Evolutionary conservation across 345 rosid species (phyloP), one percentile per base, ranked within the genome.

Genomic region (Salix caprea): DNA sequence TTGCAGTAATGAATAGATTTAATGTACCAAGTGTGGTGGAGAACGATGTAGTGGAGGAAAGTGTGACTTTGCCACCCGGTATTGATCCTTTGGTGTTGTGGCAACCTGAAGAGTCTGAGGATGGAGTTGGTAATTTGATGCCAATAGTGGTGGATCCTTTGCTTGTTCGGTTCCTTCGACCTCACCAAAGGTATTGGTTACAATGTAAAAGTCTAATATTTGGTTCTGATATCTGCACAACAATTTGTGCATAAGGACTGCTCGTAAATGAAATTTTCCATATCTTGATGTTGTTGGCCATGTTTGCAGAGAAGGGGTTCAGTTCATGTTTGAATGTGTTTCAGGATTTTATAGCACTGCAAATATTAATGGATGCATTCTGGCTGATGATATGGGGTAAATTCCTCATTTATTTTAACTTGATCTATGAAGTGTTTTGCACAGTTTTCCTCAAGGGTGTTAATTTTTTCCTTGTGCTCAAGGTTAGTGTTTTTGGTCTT

Each of bases 331-430:
- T 84, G 98, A 93, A 64, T 93, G 99, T 74, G 89, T 96, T 81
- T 85, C 99, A 19, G 98, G 98, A 72, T 74, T 93, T 78, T 85
- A 74, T 60, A 87, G 81, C 62, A 80, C 86, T 23, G 81, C 85
- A 66, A 80, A 84, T 80, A 88, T 96, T 80, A 76, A 85, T 77
- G 98, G 99, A 82, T 96, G 99, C 86, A 96, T 96, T 87, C 87
- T 96, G 77, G 99, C 99, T 19, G 99, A 96, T 82, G 99, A 96
- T 75, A 96, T 96, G 99, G 99, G 99, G 99, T 96, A 90, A 86
- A 40, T 67, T 46, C 79, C 74, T 52, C 46, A 80, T 79, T 69
- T 83, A 76, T 61, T 32, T 64, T 40, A 18, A 48, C 32, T 69
- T 69, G 40, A 23, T 50, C 23, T 30, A 32, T 32, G 44, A 75